A percentile compares a stretch with the other conserved stretches of the same genome.
These are phyloP conservation scores for Hermanozyma aechmeae DNA, from an alignment of 805 yeast genomes.

Conservation along the genomic window DNA sequence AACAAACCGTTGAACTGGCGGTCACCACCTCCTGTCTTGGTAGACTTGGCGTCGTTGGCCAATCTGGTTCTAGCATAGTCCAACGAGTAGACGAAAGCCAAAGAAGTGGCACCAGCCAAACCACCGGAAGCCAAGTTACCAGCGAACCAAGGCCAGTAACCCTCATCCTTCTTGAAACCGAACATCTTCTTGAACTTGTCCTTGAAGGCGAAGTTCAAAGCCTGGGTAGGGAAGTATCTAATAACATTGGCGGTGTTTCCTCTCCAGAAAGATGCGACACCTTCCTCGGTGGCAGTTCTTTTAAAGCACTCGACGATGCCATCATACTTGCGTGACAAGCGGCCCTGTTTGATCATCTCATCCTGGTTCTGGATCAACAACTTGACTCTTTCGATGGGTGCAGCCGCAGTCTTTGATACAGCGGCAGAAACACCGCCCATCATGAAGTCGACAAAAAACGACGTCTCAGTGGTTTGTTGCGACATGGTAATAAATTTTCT, in stretches of 20 bases:
- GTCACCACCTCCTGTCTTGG: conserved; percentile 70
- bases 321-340: conserved; percentile 74
- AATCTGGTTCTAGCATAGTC: conserved; percentile 98
- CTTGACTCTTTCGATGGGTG: conserved; percentile 96
- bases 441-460: conserved; percentile 45
- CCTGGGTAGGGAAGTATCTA: conserved; percentile 99
- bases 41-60: conserved; percentile 94
- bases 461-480: conserved; percentile 13
- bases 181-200: conserved; percentile 92
- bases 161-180: conserved; percentile 94
- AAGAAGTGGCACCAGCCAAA: conserved; percentile 94
- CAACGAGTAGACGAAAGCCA: conserved; percentile 89
- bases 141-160: conserved; percentile 89
- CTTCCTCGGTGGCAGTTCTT: conserved; percentile 92
- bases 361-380: conserved; percentile 95
- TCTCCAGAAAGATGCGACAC: conserved; percentile 93
- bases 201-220: conserved; percentile 96
- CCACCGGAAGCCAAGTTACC: conserved; percentile 99
- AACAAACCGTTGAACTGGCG: conserved; percentile 96
- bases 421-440: conserved; percentile 99
- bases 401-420: conserved; percentile 95
- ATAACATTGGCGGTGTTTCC: conserved; percentile 99
- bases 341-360: conserved; percentile 97
- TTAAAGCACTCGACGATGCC: conserved; percentile 93
- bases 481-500: no score